Evolutionary conservation across 1,284 basidiomycete species (phyloP).

Genomic region (Cutaneotrichosporon sp.): DNA sequence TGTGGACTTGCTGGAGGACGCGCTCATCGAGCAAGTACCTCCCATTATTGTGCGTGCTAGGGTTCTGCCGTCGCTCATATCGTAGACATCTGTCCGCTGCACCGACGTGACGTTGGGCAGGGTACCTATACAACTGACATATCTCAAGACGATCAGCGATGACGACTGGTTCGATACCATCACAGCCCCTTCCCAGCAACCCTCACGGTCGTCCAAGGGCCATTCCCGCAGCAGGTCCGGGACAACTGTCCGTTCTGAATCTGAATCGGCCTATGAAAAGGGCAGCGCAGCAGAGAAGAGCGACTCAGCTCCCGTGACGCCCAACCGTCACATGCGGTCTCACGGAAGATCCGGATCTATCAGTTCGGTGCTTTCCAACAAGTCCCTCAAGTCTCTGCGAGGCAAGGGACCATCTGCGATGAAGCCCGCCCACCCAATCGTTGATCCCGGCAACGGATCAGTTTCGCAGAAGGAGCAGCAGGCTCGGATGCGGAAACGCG

Average conservation of each 20-base stretch:
- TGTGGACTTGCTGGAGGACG: constrained; percentile 49
- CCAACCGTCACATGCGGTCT: no score
- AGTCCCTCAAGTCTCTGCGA: not conserved
- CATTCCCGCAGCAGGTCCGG: no score
- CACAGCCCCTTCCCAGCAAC: constrained; percentile 11
- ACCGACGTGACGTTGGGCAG: constrained; percentile 40
- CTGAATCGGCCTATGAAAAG: no score
- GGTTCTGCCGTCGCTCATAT: not conserved
- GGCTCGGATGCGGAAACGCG: constrained; percentile 5
- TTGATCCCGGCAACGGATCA: not conserved
- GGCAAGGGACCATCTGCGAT: not conserved
- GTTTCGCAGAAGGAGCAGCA: not conserved
- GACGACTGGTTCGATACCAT: constrained; percentile 46
- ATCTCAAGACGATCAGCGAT: constrained; percentile 40
- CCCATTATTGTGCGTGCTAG: constrained; percentile 30
- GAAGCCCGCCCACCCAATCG: not conserved
- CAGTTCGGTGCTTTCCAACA: not conserved
- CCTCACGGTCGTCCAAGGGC: no score
- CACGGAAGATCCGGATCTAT: no score
- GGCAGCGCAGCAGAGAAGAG: no score
- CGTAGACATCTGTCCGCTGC: constrained; percentile 43
- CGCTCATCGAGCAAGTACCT: constrained; percentile 44
- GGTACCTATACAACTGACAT: constrained; percentile 43
- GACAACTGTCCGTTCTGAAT: no score
- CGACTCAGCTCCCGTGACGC: no score